phyloP scores from a whole-genome alignment of 345 rosid species.

The Citrus sinensis region DVS_A1.0 CM039165.1:8338501-8339000 shows the following conservation, averaged over 20 bases:
- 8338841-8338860: neutral
- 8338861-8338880: constrained; percentile 20
- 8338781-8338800: neutral
- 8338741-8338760: no score
- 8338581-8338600: constrained; percentile 21
- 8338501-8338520: neutral
- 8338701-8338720: neutral
- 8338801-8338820: constrained; percentile 8
- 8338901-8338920: neutral
- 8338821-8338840: constrained; percentile 10
- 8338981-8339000: no score
- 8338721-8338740: no score
- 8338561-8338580: constrained; percentile 1
- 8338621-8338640: constrained; percentile 10
- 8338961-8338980: no score
- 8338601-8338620: constrained; percentile 16
- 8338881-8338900: neutral
- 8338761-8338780: no score
- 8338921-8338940: constrained; percentile 19
- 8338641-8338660: neutral
- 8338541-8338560: constrained; percentile 24
- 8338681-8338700: neutral
- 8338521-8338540: constrained; percentile 11
- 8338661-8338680: neutral
- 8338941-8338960: neutral